Evolutionary conservation across 129 eudicot genomes (phyloP), one percentile per base, ranked within the genome.

Genomic region (Pseudognaphalium luteoalbum): DNA sequence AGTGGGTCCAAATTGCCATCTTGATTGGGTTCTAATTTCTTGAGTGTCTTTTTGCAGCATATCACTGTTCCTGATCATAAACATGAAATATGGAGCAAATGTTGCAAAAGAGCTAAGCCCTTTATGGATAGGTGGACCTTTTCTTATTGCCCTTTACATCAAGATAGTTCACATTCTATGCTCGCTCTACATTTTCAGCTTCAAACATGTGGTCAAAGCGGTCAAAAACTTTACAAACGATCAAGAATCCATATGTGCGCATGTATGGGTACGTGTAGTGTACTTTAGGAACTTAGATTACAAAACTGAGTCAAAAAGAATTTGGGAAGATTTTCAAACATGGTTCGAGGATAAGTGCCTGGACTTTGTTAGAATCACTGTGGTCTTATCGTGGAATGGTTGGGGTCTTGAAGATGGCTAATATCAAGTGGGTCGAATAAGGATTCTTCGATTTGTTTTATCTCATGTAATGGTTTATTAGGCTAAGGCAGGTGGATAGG

Each of bases 311-410:
- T 15, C 64, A 3, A 75, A 44, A 71, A 60, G 74, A 82, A 66
- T 63, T 14, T 78, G 81, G 85, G 73, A 70, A 80, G 60, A 34
- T 42, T 81, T 62, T 70, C 66, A 74, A 75, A 54, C 1, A 32
- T 86, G 71, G 91, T 19, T 77, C 74, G 57, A 7, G 32, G 95
- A 86, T 70, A 85, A 58, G 67, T 81, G 81, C 77, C 71, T 88
- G 77, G 97, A 91, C 76, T 77, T 67, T 50, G 56, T 82, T 34
- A n/a, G 92, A 88, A 80, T 83, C 85, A 0, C 72, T 91, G 51
- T 88, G 97, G 97, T 91, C 94, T 58, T 91, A 85, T 76, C 83
- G 92, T 84, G 71, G 84, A 81, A 79, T 87, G 57, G 42, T 86
- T 66, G 84, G 90, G 88, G 76, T 83, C 68, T 34, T 86, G 83